Base-by-base conservation (phyloP, 768 basidiomycete genomes). In the Tricholoma sp. region DNA sequence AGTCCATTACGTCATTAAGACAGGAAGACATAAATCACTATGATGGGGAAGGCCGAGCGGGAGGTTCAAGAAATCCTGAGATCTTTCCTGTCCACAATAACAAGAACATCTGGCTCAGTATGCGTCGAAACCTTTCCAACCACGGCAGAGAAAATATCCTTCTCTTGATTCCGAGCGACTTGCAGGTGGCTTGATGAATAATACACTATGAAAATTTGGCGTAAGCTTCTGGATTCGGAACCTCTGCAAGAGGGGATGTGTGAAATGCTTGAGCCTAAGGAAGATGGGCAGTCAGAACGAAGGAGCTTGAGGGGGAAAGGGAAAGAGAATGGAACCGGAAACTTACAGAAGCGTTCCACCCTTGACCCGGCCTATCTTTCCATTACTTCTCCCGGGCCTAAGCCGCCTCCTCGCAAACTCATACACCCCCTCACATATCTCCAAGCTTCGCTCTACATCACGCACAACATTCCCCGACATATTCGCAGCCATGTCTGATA, bases 401-500 rank as follows among this genome's bases (percentile, higher is more conserved):
- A 93, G 63, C 66, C 85, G 76, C 34, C 67, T 70, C 58, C 72
- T 69, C 3, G 84, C 80, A 66, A 97, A 95, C 43, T 77, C 70
- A 57, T 88, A 82, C 0, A 91, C 94, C 3, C 88, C 83, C 35
- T 79, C 71, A 66, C 86, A 90, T 19, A 98, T 86, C 35, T 86
- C 79, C 31, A 95, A 76, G 57, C 86, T 86, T 9, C 78, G 69
- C 64, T 86, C 79, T 1, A 81, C 79, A 70, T 98, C 95, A 51
- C 78, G 77, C 0, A 72, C 69, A 16, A 77, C 69, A 58, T 88
- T 85, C 5, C 96, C 95, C 2, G 87, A 82, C 58, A 84, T 76
- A 68, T 94, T 94, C 18, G 85, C 84, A 16, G 94, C 91, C 88
- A 98, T 94, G 66, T 97, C 95, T 7, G 88, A 91, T 4, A 97